Conservation (phyloP, 1,284 basidiomycete species). For the Amylostereum areolatum region DNA sequence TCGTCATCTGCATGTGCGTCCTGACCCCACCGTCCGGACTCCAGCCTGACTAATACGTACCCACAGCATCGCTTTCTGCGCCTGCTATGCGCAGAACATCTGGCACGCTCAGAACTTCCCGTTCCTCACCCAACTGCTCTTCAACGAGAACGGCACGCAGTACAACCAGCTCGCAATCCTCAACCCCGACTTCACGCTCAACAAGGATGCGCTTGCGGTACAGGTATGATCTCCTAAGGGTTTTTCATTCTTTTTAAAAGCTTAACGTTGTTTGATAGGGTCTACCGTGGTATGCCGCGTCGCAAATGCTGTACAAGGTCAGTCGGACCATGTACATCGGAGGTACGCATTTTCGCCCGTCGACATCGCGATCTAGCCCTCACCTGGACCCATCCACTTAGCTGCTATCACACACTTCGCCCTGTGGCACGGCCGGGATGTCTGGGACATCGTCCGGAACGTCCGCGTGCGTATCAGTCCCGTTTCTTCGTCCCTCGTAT, state of each 20-base stretch:
- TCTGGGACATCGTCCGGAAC: too few species aligned
- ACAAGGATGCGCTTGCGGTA: slow-evolving; percentile 33
- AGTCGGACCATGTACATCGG: too few species aligned
- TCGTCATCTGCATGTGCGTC: slow-evolving; percentile 38
- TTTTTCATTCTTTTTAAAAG: not conserved
- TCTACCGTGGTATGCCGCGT: slow-evolving; percentile 26
- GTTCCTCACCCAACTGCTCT: slow-evolving; percentile 41
- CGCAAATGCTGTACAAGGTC: slow-evolving; percentile 3
- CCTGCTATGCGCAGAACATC: slow-evolving; percentile 28
- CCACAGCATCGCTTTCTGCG: slow-evolving; percentile 32
- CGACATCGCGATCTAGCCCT: too few species aligned
- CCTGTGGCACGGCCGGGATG: too few species aligned
- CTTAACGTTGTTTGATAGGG: slow-evolving; percentile 23
- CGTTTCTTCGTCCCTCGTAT: too few species aligned
- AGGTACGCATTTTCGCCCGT: too few species aligned
- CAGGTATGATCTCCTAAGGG: slow-evolving; percentile 5
- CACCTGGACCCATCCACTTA: too few species aligned
- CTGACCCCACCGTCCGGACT: not conserved
- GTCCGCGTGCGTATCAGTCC: too few species aligned
- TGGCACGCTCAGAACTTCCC: not conserved
- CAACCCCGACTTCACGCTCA: slow-evolving; percentile 41
- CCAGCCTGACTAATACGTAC: not conserved
- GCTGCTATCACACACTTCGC: too few species aligned
- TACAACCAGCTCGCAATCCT: slow-evolving; percentile 44
- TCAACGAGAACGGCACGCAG: slow-evolving; percentile 41